Evolutionary conservation across 2,329 filamentous ascomycete genomes (phyloP).

Genomic region (Podosphaera fusca): DNA sequence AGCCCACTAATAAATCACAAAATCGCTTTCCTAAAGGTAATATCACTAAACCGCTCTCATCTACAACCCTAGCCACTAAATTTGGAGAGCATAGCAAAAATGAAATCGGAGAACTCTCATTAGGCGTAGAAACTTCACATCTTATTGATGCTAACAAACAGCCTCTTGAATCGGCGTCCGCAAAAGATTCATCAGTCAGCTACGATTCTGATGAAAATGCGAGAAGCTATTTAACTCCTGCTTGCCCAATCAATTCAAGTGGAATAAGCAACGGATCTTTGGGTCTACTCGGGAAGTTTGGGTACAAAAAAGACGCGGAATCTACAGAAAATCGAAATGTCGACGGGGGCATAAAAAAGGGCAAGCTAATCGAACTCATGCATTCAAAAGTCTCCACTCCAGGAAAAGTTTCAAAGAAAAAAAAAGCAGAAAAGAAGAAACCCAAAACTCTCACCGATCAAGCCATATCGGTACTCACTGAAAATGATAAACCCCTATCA

Average conservation of each 20-base stretch:
- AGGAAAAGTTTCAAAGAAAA: conserved; percentile 21
- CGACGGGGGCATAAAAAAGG: conserved; percentile 22
- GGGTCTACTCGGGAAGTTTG: conserved; percentile 19
- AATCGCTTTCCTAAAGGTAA: conserved; percentile 15
- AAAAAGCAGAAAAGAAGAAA: conserved; percentile 42
- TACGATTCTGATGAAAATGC: neutral
- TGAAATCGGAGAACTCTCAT: conserved; percentile 1
- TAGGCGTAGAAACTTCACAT: conserved; percentile 6
- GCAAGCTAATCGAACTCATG: conserved; percentile 31
- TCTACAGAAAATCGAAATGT: conserved; percentile 3
- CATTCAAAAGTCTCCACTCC: conserved; percentile 15
- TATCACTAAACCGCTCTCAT: conserved; percentile 15
- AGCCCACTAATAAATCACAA: conserved; percentile 9
- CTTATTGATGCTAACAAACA: conserved; percentile 26
- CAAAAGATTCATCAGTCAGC: conserved; percentile 20
- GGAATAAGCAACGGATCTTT: conserved; percentile 14
- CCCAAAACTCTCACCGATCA: conserved; percentile 55
- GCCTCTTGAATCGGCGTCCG: conserved; percentile 45
- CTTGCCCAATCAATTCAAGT: conserved; percentile 2
- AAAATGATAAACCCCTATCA: conserved; percentile 10
- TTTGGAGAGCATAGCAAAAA: neutral
- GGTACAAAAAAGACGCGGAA: conserved; percentile 15
- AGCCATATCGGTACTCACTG: conserved; percentile 46
- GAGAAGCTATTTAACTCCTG: neutral
- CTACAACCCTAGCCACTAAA: conserved; percentile 6